Conservation (phyloP, 257 asterid genomes). For the Rubia yunnanensis region DNA sequence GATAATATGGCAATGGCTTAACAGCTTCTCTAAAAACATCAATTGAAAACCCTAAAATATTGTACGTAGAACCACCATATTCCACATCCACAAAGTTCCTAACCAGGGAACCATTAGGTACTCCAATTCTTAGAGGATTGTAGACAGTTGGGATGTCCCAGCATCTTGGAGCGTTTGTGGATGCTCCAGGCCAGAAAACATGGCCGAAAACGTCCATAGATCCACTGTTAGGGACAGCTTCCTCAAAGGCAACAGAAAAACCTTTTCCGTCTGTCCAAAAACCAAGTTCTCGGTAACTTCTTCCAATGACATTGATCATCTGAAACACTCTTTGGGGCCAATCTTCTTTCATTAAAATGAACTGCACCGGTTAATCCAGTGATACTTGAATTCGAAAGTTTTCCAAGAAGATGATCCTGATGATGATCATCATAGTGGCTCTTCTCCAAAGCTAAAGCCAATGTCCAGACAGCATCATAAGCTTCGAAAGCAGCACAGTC, state of each 20-base stretch:
- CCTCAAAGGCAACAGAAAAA: conserved; percentile 15
- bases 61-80: conserved; percentile 5
- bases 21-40: conserved; percentile 23
- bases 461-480: conserved; percentile 20
- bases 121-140: conserved; percentile 27
- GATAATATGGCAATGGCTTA: conserved; percentile 7
- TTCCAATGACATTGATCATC: conserved; percentile 28
- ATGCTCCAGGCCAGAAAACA: conserved; percentile 33
- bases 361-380: conserved; percentile 26
- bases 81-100: conserved; percentile 25
- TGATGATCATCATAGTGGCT: not conserved
- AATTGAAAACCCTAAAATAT: conserved; percentile 25
- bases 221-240: not conserved
- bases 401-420: conserved; percentile 1
- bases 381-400: conserved; percentile 1
- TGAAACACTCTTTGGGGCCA: conserved; percentile 17
- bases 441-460: conserved; percentile 17
- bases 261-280: conserved; percentile 25
- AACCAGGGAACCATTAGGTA: conserved; percentile 18
- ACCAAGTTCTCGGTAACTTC: conserved; percentile 24
- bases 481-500: conserved; percentile 25
- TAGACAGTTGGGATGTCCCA: conserved; percentile 25
- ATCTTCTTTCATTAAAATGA: conserved; percentile 9
- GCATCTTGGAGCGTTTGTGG: conserved; percentile 22
- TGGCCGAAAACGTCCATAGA: conserved; percentile 24